These are phyloP conservation scores for Croton laevigatus DNA, from an alignment of 441 rosid genomes.

Conservation along the genomic window DNA sequence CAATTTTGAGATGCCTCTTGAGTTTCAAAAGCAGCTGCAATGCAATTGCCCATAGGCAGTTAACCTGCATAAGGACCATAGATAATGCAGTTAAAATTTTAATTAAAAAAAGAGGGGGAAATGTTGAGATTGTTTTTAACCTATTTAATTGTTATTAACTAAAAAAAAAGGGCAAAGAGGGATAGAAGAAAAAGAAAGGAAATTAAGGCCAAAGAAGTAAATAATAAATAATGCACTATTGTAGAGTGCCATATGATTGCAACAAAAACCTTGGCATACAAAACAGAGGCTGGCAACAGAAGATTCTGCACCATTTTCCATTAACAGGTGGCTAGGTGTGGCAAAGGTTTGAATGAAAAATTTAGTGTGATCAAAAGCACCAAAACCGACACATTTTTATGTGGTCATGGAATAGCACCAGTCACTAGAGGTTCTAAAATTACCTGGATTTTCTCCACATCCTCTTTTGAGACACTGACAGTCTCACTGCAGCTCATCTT, in stretches of 20 bases:
- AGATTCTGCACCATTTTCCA: neutral
- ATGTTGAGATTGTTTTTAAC: neutral
- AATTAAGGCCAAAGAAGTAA: neutral
- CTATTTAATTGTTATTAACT: neutral
- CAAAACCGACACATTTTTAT: conserved; percentile 2
- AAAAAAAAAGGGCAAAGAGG: too few species aligned
- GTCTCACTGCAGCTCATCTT: conserved; percentile 33
- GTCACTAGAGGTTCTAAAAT: neutral
- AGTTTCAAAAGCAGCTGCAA: conserved; percentile 93
- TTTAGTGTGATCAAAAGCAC: neutral
- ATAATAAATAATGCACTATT: neutral
- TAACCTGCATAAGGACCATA: conserved; percentile 49
- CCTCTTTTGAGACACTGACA: conserved; percentile 55
- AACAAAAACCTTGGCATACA: neutral
- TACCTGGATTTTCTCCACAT: conserved; percentile 83
- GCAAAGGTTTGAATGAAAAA: neutral
- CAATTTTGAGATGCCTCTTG: conserved; percentile 83
- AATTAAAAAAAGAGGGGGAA: neutral
- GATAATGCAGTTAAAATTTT: neutral
- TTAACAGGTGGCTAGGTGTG: neutral
- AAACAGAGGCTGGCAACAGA: neutral
- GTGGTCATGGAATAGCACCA: neutral
- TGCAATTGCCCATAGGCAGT: conserved; percentile 73
- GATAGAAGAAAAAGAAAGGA: neutral
- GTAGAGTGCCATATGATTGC: neutral